A percentile compares a stretch with the other conserved stretches of the same genome.
Evolutionary conservation across 2,329 filamentous ascomycete genomes (phyloP).

Genomic region (Sclerotinia borealis): DNA sequence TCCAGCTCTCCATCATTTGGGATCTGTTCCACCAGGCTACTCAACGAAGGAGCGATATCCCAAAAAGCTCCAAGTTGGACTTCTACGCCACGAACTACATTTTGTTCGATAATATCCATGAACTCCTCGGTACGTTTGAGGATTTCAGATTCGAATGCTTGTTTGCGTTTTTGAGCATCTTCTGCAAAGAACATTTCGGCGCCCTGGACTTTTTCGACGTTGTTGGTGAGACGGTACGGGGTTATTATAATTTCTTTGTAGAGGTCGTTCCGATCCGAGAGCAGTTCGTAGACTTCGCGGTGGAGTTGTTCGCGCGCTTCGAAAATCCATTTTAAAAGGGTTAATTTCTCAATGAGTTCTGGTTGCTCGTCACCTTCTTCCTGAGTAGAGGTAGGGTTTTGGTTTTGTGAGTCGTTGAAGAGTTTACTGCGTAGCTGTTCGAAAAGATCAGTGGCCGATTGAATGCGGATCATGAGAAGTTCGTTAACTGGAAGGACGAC

Average conservation of each 20-base stretch:
- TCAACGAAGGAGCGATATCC: conserved; percentile 87
- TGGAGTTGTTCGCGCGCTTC: conserved; percentile 86
- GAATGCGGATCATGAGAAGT: conserved; percentile 69
- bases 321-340: conserved; percentile 93
- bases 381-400: conserved; percentile 74
- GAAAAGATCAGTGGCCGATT: conserved; percentile 69
- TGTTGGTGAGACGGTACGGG: conserved; percentile 70
- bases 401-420: conserved; percentile 59
- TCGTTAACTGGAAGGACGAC: conserved; percentile 83
- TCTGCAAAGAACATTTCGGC: conserved; percentile 77
- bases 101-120: conserved; percentile 71
- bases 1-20: conserved; percentile 47
- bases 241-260: conserved; percentile 79
- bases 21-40: conserved; percentile 72
- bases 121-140: conserved; percentile 71
- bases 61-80: conserved; percentile 91
- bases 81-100: conserved; percentile 82
- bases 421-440: conserved; percentile 66
- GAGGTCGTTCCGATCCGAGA: conserved; percentile 77
- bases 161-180: conserved; percentile 67
- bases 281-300: conserved; percentile 76
- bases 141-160: conserved; percentile 64
- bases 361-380: conserved; percentile 94
- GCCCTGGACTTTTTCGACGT: conserved; percentile 71
- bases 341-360: conserved; percentile 89